Evolutionary conservation across 1,139 yeast species (phyloP).

Genomic region (Taphrina sp.): DNA sequence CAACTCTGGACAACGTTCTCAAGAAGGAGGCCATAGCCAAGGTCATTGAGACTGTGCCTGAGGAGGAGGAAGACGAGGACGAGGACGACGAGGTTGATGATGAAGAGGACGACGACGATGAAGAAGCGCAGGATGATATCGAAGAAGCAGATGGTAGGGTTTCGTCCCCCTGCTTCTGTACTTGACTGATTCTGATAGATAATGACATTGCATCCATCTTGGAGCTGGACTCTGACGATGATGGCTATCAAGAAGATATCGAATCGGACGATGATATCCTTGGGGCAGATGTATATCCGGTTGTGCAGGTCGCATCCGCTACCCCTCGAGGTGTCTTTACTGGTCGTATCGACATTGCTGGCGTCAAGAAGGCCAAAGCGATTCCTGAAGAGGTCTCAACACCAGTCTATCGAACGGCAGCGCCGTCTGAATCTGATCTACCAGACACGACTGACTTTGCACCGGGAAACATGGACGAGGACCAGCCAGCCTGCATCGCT

Average conservation of each 20-base stretch:
- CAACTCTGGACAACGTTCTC: slow-evolving; percentile 17
- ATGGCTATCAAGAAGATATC: slow-evolving; percentile 21
- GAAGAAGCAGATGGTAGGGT: slow-evolving; percentile 10
- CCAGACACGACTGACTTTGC: slow-evolving; percentile 34
- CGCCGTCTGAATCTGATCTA: slow-evolving; percentile 30
- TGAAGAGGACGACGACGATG: slow-evolving; percentile 1
- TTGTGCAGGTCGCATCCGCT: slow-evolving; percentile 1
- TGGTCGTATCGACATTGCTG: neutral
- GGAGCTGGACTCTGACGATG: slow-evolving; percentile 15
- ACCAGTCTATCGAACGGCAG: slow-evolving; percentile 31
- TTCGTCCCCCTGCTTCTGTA: neutral
- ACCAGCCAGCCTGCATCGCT: slow-evolving; percentile 34
- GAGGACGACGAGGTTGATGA: slow-evolving; percentile 11
- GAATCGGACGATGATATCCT: slow-evolving; percentile 23
- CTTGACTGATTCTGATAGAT: no score
- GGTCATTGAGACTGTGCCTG: slow-evolving; percentile 27
- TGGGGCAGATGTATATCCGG: slow-evolving; percentile 1
- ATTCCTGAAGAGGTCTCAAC: neutral
- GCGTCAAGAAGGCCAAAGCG: neutral
- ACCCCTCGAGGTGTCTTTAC: slow-evolving; percentile 7
- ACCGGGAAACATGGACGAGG: slow-evolving; percentile 34
- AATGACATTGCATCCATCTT: neutral
- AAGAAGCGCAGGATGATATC: slow-evolving; percentile 11
- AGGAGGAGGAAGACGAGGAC: slow-evolving; percentile 33
- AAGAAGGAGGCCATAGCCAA: slow-evolving; percentile 26